These are phyloP conservation scores for Claviceps sp. DNA, from an alignment of 2,329 filamentous ascomycete species.

Conservation along the genomic window DNA sequence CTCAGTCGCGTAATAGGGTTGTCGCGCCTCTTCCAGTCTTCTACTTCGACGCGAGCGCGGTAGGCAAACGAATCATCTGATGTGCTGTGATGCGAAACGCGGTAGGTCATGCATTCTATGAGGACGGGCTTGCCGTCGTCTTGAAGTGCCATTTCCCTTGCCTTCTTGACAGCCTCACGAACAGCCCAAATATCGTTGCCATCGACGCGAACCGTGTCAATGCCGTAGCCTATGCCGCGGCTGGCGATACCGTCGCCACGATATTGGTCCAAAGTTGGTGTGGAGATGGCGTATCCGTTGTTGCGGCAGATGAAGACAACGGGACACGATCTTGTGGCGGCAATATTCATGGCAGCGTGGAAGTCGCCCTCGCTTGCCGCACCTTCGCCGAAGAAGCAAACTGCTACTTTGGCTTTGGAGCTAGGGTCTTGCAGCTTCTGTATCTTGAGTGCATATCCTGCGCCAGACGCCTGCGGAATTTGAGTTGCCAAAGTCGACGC, in stretches of 20 bases:
- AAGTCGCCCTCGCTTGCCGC: conserved; percentile 87
- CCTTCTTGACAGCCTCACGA: conserved; percentile 63
- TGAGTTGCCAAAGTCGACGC: conserved; percentile 76
- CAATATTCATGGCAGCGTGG: conserved; percentile 82
- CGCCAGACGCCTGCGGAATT: conserved; percentile 76
- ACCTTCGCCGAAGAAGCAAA: conserved; percentile 83
- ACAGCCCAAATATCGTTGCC: conserved; percentile 93
- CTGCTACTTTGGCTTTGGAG: conserved; percentile 53
- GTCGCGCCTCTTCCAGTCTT: conserved; percentile 85
- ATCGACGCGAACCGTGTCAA: conserved; percentile 82
- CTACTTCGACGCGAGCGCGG: conserved; percentile 82
- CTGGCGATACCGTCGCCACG: conserved; percentile 83
- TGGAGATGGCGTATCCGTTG: conserved; percentile 85
- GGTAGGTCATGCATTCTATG: conserved; percentile 94
- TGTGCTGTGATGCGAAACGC: conserved; percentile 94
- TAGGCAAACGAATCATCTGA: conserved; percentile 96
- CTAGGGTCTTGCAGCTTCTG: conserved; percentile 61
- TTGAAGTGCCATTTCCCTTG: conserved; percentile 63
- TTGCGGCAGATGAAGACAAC: conserved; percentile 86
- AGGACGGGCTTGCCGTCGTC: conserved; percentile 73
- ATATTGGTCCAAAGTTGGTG: conserved; percentile 81
- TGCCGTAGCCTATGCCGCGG: conserved; percentile 80
- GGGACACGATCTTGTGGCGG: conserved; percentile 75
- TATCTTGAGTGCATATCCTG: conserved; percentile 77
- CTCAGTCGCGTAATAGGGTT: conserved; percentile 76